Percentiles rank a stretch among this genome's conserved stretches.
Evolutionary conservation across 805 yeast species (phyloP).

Genomic region (Komagataella pseudopastoris): DNA sequence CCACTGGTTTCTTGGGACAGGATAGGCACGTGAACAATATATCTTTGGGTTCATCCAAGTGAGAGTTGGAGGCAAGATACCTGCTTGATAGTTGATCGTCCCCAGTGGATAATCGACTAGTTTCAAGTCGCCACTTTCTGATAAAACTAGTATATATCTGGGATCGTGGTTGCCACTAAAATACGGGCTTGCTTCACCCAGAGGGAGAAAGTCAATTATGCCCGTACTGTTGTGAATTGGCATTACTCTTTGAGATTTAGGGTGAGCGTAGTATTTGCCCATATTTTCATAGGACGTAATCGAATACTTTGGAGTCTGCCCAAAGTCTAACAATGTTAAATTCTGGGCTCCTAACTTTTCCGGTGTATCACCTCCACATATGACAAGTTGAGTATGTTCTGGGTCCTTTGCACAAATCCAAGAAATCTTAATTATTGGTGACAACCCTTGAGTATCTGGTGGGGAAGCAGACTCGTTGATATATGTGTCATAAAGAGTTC

Average conservation of each 20-base stretch:
- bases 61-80: slow-evolving; percentile 68
- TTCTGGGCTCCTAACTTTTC: slow-evolving; percentile 25
- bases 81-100: slow-evolving; percentile 31
- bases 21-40: slow-evolving; percentile 33
- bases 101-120: slow-evolving; percentile 48
- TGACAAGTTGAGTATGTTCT: slow-evolving; percentile 59
- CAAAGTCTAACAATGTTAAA: slow-evolving; percentile 56
- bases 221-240: slow-evolving; percentile 37
- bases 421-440: slow-evolving; percentile 34
- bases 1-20: slow-evolving; percentile 58
- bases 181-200: slow-evolving; percentile 58
- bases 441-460: slow-evolving; percentile 7
- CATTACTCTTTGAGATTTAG: slow-evolving; percentile 38
- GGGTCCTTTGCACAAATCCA: slow-evolving; percentile 81
- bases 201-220: slow-evolving; percentile 32
- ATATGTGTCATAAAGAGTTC: slow-evolving; percentile 53
- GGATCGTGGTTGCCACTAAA: slow-evolving; percentile 79
- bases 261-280: slow-evolving; percentile 59
- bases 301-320: slow-evolving; percentile 65
- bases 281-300: slow-evolving; percentile 76
- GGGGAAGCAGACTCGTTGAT: slow-evolving; percentile 35
- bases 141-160: slow-evolving; percentile 37
- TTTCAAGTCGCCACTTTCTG: slow-evolving; percentile 54
- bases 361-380: slow-evolving; percentile 55
- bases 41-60: slow-evolving; percentile 69